These are phyloP conservation scores for Verticillium tricorpus DNA, from an alignment of 2,329 filamentous ascomycete genomes.

Conservation along the genomic window DNA sequence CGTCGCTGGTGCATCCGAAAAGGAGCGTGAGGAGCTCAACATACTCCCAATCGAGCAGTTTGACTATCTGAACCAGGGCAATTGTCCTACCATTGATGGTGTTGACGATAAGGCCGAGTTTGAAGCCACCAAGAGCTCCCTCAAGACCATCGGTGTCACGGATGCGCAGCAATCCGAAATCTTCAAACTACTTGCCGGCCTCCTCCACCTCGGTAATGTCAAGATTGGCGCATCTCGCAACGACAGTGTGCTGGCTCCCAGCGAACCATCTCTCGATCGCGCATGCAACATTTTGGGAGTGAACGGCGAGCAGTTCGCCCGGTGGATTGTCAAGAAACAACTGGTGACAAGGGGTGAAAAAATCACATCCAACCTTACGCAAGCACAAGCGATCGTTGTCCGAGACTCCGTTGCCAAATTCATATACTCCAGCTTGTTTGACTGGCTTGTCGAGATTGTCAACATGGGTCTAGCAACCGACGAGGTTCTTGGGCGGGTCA, in stretches of 20 bases:
- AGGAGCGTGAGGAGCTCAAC: slow-evolving; percentile 73
- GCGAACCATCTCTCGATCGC: slow-evolving; percentile 75
- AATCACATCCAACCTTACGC: slow-evolving; percentile 91
- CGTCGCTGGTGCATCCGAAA: slow-evolving; percentile 83
- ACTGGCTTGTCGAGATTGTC: slow-evolving; percentile 98
- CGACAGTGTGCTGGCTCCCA: slow-evolving; percentile 76
- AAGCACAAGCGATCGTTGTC: slow-evolving; percentile 90
- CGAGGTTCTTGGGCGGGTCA: slow-evolving; percentile 75
- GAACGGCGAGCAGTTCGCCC: slow-evolving; percentile 79
- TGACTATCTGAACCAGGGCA: slow-evolving; percentile 94
- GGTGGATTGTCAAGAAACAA: slow-evolving; percentile 99
- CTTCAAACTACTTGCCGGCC: slow-evolving; percentile 83
- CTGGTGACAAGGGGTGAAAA: slow-evolving; percentile 94
- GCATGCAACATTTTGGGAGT: slow-evolving; percentile 87
- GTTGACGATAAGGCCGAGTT: slow-evolving; percentile 96
- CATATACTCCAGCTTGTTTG: slow-evolving; percentile 96
- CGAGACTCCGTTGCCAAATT: slow-evolving; percentile 97
- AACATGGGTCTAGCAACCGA: slow-evolving; percentile 87
- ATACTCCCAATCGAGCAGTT: slow-evolving; percentile 84
- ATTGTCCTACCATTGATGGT: slow-evolving; percentile 83
- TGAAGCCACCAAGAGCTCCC: slow-evolving; percentile 76
- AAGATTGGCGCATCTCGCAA: slow-evolving; percentile 89
- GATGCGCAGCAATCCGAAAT: slow-evolving; percentile 73
- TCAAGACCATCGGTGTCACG: slow-evolving; percentile 82
- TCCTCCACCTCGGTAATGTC: slow-evolving; percentile 92